Conservation (phyloP, 2,329 filamentous ascomycete genomes). For the Xylariaceae sp. region DNA sequence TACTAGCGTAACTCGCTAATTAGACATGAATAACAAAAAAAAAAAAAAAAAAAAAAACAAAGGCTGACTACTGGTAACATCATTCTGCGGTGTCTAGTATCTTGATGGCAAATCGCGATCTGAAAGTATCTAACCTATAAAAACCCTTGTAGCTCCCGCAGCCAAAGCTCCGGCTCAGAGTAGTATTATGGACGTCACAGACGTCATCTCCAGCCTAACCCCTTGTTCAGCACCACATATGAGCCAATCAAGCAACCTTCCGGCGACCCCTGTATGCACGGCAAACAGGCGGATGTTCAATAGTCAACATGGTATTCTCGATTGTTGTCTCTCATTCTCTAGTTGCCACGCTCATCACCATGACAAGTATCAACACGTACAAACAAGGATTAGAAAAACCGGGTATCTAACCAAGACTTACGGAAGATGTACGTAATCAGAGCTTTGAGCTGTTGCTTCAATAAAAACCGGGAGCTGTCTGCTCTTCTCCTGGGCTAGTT, state of each 20-base stretch:
- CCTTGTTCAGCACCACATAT: constrained; percentile 14
- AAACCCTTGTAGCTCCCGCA: neutral
- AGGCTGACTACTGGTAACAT: constrained; percentile 2
- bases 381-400: constrained; percentile 9
- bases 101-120: neutral
- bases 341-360: constrained; percentile 15
- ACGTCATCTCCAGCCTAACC: constrained; percentile 33
- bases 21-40: neutral
- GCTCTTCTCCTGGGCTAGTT: too few species aligned
- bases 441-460: too few species aligned
- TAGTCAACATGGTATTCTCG: too few species aligned
- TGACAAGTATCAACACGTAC: constrained; percentile 27
- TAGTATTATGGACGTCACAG: constrained; percentile 13
- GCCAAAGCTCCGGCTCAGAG: constrained; percentile 14
- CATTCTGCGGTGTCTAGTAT: neutral
- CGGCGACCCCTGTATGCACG: too few species aligned
- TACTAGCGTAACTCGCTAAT: neutral
- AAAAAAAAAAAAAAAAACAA: neutral
- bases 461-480: too few species aligned
- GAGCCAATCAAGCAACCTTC: constrained; percentile 24
- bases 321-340: constrained; percentile 11
- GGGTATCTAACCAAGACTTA: neutral
- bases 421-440: neutral
- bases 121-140: neutral
- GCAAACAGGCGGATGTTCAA: too few species aligned